These are phyloP conservation scores for Leishmania tarentolae DNA, from an alignment of 208 protist species.

Conservation along the genomic window DNA sequence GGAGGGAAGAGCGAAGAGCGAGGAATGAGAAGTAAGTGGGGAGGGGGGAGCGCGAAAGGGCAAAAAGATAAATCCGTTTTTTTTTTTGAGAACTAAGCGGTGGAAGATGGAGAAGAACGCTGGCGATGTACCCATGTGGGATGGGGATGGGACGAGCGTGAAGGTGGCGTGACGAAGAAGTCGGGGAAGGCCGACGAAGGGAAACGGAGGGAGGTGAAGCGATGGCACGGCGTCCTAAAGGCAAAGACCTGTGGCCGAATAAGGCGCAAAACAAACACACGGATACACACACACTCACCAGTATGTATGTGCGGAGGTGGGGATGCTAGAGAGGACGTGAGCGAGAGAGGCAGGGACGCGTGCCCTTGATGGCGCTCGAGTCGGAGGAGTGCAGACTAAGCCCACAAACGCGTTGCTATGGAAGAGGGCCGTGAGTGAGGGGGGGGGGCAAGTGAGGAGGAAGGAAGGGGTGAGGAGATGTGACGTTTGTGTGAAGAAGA, in stretches of 20 bases:
- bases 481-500: background rate
- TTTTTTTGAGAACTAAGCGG: background rate
- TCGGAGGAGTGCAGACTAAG: background rate
- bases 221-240: background rate
- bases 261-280: background rate
- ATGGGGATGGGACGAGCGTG: background rate
- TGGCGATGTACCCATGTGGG: background rate
- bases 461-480: background rate
- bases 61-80: background rate
- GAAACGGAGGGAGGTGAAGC: background rate
- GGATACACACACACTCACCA: background rate
- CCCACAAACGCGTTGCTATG: background rate
- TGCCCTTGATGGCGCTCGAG: background rate
- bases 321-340: background rate
- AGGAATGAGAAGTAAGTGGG: too few relatives aligned
- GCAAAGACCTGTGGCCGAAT: background rate
- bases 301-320: background rate
- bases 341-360: background rate
- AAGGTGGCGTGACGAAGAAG: background rate
- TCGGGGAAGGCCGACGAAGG: background rate
- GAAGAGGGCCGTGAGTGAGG: background rate
- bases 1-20: too few relatives aligned
- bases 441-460: background rate
- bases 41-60: too few relatives aligned
- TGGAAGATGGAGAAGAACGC: too few relatives aligned